phyloP scores from a whole-genome alignment of 768 basidiomycete species.

The Leccinum fibrillosum region DNA sequence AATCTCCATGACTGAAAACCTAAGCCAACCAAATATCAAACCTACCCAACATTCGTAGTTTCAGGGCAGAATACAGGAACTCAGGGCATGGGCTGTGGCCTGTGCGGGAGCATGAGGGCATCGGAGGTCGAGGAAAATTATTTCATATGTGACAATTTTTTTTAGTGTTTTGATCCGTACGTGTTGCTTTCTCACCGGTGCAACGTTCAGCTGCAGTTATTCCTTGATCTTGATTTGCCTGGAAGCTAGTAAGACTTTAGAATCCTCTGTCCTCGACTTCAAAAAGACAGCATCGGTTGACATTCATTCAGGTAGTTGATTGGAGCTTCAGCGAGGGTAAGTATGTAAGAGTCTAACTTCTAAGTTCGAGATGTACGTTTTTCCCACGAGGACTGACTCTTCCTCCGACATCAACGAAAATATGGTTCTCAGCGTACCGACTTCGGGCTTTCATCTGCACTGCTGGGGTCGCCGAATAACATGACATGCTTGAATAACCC shows the following conservation, averaged over 20 bases:
- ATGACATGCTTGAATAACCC: constrained; percentile 31
- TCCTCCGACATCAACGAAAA: constrained; percentile 35
- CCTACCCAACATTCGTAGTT: neutral
- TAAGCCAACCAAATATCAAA: neutral
- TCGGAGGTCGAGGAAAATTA: neutral
- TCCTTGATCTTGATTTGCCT: neutral
- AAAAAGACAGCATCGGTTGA: neutral
- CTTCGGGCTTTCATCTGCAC: constrained; percentile 40
- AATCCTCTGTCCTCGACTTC: neutral
- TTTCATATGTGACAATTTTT: neutral
- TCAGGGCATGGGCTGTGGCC: neutral
- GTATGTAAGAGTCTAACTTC: too few relatives aligned
- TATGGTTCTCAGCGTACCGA: constrained; percentile 38
- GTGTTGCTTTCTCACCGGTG: neutral
- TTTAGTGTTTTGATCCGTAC: neutral
- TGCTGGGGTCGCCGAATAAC: constrained; percentile 19
- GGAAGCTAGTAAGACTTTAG: neutral
- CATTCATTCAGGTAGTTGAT: neutral
- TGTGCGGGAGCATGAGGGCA: neutral
- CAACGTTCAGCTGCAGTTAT: neutral
- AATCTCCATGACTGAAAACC: neutral
- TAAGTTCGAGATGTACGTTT: too few relatives aligned
- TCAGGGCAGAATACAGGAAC: neutral
- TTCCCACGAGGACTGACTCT: constrained; percentile 1
- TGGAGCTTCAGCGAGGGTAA: neutral